These are phyloP conservation scores for Ceratocystis papillata DNA, from an alignment of 2,329 filamentous ascomycete species.

Conservation along the genomic window DNA sequence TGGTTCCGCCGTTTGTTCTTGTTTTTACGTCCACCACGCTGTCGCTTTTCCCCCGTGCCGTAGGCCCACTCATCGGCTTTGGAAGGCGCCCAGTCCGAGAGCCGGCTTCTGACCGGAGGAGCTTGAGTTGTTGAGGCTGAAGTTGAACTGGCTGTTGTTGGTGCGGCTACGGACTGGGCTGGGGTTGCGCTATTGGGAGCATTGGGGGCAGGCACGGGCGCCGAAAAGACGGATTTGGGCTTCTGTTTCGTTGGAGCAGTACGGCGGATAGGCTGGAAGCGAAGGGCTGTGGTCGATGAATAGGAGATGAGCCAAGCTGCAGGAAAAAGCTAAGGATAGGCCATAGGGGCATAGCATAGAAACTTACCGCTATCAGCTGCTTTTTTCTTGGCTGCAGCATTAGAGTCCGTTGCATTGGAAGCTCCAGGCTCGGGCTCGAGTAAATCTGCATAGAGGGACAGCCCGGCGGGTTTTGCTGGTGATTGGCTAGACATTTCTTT, in stretches of 20 bases:
- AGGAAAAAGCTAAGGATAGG: not conserved
- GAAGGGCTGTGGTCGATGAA: conserved; percentile 47
- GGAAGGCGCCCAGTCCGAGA: conserved; percentile 70
- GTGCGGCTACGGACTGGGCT: conserved; percentile 27
- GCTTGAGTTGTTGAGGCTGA: conserved; percentile 31
- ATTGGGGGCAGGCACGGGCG: conserved; percentile 31
- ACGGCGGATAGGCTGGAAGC: conserved; percentile 77
- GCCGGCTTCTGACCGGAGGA: conserved; percentile 50
- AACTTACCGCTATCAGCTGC: conserved; percentile 36
- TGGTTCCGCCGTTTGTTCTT: conserved; percentile 57
- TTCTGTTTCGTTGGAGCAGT: conserved; percentile 50
- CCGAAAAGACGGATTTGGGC: conserved; percentile 50
- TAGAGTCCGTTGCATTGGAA: conserved; percentile 37
- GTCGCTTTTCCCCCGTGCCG: conserved; percentile 50
- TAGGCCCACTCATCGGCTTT: conserved; percentile 76
- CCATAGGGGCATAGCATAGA: not conserved
- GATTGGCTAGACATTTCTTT: conserved; percentile 19
- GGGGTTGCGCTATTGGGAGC: conserved; percentile 29
- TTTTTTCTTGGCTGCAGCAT: conserved; percentile 45
- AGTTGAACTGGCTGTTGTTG: conserved; percentile 32
- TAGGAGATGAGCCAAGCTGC: not conserved
- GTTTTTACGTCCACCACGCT: conserved; percentile 67
- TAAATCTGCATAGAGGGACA: conserved; percentile 78
- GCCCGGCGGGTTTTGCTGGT: conserved; percentile 35
- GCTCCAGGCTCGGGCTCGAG: conserved; percentile 45